Percentiles rank a stretch among this genome's conserved stretches.
Conservation (phyloP, 352 stramenopile species). For the Pythium periplocum region DNA sequence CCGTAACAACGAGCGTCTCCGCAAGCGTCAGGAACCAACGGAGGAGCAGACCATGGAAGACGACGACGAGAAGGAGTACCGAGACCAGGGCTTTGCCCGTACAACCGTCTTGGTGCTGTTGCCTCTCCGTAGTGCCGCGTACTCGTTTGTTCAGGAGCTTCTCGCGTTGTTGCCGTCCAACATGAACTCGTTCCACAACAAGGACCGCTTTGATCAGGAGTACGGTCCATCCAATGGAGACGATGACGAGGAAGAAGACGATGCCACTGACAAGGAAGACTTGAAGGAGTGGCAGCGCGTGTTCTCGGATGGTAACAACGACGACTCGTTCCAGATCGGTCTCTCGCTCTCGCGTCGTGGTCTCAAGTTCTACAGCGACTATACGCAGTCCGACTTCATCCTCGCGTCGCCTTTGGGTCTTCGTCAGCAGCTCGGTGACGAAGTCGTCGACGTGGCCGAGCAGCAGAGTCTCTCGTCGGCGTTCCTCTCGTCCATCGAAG, state of each 20-base stretch:
- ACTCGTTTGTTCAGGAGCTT: constrained; percentile 60
- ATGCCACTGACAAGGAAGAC: constrained; percentile 15
- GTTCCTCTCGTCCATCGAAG: constrained; percentile 71
- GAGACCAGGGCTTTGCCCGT: constrained; percentile 71
- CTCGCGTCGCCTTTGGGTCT: constrained; percentile 65
- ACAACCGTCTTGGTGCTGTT: constrained; percentile 65
- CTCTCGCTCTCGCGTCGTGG: constrained; percentile 61
- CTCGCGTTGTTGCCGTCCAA: constrained; percentile 53
- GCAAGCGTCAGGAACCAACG: constrained; percentile 28
- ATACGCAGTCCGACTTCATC: constrained; percentile 70
- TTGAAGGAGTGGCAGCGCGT: constrained; percentile 74
- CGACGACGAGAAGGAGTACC: constrained; percentile 64
- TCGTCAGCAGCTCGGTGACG: constrained; percentile 65
- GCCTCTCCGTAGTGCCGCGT: constrained; percentile 55
- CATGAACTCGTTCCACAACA: constrained; percentile 63
- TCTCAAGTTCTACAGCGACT: constrained; percentile 77
- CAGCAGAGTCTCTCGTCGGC: constrained; percentile 53
- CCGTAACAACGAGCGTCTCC: constrained; percentile 68
- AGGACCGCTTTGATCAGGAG: constrained; percentile 66
- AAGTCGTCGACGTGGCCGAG: constrained; percentile 28
- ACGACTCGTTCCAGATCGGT: constrained; percentile 78
- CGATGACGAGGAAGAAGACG: constrained; percentile 15
- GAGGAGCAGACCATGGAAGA: constrained; percentile 8
- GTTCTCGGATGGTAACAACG: constrained; percentile 68
- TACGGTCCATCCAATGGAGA: constrained; percentile 28